These are phyloP conservation scores for Colletotrichum ledebouriae DNA, from an alignment of 2,329 filamentous ascomycete genomes.

Conservation along the genomic window DNA sequence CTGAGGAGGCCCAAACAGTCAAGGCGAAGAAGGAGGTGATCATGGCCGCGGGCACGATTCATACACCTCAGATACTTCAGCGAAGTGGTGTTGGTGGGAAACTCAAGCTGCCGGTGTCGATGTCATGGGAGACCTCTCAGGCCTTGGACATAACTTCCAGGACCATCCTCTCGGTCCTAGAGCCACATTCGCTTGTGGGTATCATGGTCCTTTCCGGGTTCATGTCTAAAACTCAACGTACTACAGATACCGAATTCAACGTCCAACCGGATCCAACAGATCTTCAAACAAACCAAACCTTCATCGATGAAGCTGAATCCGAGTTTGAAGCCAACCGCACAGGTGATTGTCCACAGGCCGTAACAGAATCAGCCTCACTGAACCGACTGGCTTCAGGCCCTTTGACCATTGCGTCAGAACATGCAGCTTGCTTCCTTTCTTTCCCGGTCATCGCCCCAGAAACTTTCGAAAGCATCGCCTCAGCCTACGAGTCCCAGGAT, in stretches of 20 bases:
- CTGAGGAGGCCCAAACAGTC: constrained; percentile 36
- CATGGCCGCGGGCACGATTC: constrained; percentile 56
- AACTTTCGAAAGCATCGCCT: constrained; percentile 42
- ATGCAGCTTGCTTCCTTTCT: constrained; percentile 43
- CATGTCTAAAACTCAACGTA: not conserved
- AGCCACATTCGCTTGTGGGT: constrained; percentile 42
- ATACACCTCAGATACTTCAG: constrained; percentile 59
- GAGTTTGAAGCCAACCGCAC: constrained; percentile 40
- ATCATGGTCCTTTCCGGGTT: not conserved
- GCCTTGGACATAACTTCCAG: constrained; percentile 50
- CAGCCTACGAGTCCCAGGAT: constrained; percentile 45
- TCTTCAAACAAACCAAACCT: constrained; percentile 40
- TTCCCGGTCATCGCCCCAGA: constrained; percentile 43
- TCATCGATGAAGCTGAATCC: constrained; percentile 35
- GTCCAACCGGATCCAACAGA: constrained; percentile 42
- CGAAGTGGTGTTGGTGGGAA: constrained; percentile 57
- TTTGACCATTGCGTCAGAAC: constrained; percentile 42
- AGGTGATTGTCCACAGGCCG: constrained; percentile 6
- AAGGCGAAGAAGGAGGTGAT: constrained; percentile 55
- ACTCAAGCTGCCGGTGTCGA: constrained; percentile 58
- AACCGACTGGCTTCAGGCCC: constrained; percentile 34
- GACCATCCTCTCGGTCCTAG: constrained; percentile 50
- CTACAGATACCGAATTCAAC: constrained; percentile 42
- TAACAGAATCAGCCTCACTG: not conserved
- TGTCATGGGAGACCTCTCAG: constrained; percentile 68